Percentiles rank a stretch among this genome's conserved stretches.
phyloP scores from a whole-genome alignment of 1,284 basidiomycete species.

The Ustilago trichophora region DNA sequence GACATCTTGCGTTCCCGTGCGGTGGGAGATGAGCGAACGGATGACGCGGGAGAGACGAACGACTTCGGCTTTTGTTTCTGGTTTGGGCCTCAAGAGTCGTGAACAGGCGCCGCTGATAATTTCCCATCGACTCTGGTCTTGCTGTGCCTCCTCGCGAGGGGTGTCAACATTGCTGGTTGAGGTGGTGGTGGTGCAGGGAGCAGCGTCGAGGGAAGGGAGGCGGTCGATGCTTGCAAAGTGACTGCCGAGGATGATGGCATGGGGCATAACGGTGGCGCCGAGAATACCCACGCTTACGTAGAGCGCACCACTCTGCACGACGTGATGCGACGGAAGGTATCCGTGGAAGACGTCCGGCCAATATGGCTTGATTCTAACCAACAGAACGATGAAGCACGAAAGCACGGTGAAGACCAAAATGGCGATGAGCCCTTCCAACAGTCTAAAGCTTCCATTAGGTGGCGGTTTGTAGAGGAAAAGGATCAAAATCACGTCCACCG shows the following conservation, averaged over 20 bases:
- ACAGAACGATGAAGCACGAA: conserved; percentile 81
- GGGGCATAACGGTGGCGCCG: conserved; percentile 78
- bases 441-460: conserved; percentile 64
- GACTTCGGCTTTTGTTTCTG: conserved; percentile 16
- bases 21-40: conserved; percentile 19
- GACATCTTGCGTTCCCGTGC: not conserved
- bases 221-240: conserved; percentile 68
- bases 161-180: not conserved
- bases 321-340: conserved; percentile 77
- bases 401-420: conserved; percentile 68
- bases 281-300: conserved; percentile 78
- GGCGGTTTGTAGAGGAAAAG: conserved; percentile 67
- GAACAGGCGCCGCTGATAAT: conserved; percentile 11
- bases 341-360: conserved; percentile 87
- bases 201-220: conserved; percentile 14
- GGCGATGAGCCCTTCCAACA: conserved; percentile 78
- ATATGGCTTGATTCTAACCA: conserved; percentile 77
- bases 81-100: conserved; percentile 5
- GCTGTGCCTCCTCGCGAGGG: not conserved
- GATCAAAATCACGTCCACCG: conserved; percentile 82
- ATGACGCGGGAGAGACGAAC: conserved; percentile 16
- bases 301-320: conserved; percentile 73
- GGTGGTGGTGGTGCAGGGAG: not conserved
- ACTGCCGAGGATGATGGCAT: conserved; percentile 87
- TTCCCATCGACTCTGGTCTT: conserved; percentile 10